A percentile compares a stretch with the other conserved stretches of the same genome.
These are phyloP conservation scores for Monosporozyma solicola DNA, from an alignment of 805 yeast species.

Conservation along the genomic window DNA sequence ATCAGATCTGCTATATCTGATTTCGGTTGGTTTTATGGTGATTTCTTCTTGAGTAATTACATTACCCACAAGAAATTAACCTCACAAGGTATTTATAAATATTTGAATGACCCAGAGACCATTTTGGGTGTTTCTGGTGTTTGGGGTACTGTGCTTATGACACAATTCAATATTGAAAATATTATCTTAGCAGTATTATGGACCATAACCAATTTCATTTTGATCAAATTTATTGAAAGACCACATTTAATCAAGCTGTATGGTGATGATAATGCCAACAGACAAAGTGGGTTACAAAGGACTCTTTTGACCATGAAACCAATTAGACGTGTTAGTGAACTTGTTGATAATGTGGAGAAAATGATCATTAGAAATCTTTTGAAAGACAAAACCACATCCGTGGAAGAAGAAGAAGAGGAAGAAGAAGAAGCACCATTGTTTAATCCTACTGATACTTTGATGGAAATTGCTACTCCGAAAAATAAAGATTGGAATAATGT, in stretches of 20 bases:
- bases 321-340: constrained; percentile 29
- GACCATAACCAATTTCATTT: constrained; percentile 56
- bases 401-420: background rate
- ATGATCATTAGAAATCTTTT: constrained; percentile 9
- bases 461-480: background rate
- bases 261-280: constrained; percentile 45
- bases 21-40: constrained; percentile 89
- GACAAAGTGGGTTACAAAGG: constrained; percentile 44
- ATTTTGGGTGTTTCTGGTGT: constrained; percentile 69
- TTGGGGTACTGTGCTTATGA: constrained; percentile 60
- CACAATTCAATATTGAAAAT: constrained; percentile 41
- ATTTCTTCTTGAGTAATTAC: constrained; percentile 58
- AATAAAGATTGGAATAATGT: constrained; percentile 15
- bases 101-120: constrained; percentile 76
- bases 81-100: constrained; percentile 73
- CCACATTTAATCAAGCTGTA: constrained; percentile 70
- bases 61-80: constrained; percentile 45
- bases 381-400: constrained; percentile 4
- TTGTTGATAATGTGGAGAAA: constrained; percentile 35
- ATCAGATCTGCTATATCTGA: constrained; percentile 66
- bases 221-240: constrained; percentile 65
- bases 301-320: constrained; percentile 31
- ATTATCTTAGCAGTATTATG: constrained; percentile 51
- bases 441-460: background rate
- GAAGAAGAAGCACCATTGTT: too few relatives aligned